Base-by-base conservation (phyloP, 305 asterid genomes). In the Nicotiana rustica region DNA sequence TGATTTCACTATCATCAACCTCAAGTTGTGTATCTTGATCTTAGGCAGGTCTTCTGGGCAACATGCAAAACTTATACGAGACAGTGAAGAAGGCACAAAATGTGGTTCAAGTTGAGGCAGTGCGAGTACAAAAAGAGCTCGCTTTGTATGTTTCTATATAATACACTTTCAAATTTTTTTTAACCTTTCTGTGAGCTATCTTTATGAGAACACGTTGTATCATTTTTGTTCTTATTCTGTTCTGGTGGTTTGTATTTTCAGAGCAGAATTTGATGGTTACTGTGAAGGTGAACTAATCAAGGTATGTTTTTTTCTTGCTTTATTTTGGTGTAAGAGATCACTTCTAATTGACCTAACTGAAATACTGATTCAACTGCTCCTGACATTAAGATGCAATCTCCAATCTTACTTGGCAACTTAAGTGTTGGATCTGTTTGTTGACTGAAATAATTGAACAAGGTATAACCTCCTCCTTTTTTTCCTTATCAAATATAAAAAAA, bases 21-120 rank as follows among this genome's bases (percentile, higher is more conserved):
- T 86, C 77, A 55, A 66, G 6, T 69, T 60, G 66, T 82, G 41
- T 44, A 83, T 82, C 7, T 81, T 85, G 68, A 67, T 71, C 83
- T 82, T 86, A 96, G 99, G 98, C 98, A 82, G 99, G 99, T 84
- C 86, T 96, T 80, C 77, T 96, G 9, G 99, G 99, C 67, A 96
- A 96, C 91, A 96, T 96, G 99, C 98, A 94, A 90, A 94, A 93
- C 85, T 87, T 96, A 67, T 94, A 91, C 15, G 98, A 96, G 87
- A 96, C 98, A 0, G 98, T 96, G 85, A 96, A 96, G 92, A 94
- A 94, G 88, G 99, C 98, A 10, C 98, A 96, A 84, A 94, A 89
- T 93, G 98, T 96, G 47, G 99, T 96, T 90, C 99, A 96, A 90
- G 99, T 96, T 71, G 99, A 96, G 91, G 99, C 98, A 64, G 98